Percentiles rank a stretch among this genome's conserved stretches.
Evolutionary conservation across 495 filamentous ascomycete genomes (phyloP).

Genomic region (Aspergillus leporis): DNA sequence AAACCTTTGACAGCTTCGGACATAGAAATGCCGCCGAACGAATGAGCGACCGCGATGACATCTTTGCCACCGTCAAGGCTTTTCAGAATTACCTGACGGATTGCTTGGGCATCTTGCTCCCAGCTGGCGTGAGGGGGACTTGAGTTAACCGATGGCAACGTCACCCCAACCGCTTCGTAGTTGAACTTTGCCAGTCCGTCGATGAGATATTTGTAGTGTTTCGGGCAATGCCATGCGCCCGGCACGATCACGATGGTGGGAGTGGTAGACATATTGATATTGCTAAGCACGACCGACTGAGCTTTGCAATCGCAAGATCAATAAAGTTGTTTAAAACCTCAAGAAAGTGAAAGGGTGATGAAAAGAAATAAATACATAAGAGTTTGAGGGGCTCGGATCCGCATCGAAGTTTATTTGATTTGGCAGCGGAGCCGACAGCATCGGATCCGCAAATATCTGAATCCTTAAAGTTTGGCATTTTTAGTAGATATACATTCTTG

Average conservation of each 20-base stretch:
- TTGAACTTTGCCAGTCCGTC: constrained; percentile 28
- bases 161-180: constrained; percentile 31
- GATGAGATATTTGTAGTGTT: constrained; percentile 37
- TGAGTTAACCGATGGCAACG: constrained; percentile 29
- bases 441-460: neutral
- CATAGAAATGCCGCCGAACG: constrained; percentile 39
- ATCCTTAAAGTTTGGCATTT: neutral
- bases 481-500: no score
- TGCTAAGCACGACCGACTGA: neutral
- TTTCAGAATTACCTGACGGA: constrained; percentile 27
- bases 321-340: no score
- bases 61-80: constrained; percentile 30
- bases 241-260: constrained; percentile 40
- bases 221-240: constrained; percentile 45
- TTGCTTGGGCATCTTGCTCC: constrained; percentile 29
- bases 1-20: constrained; percentile 39
- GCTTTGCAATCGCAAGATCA: neutral
- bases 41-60: constrained; percentile 39
- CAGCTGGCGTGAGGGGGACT: constrained; percentile 29
- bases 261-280: constrained; percentile 20
- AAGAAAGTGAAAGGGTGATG: neutral
- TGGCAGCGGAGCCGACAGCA: neutral
- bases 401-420: neutral
- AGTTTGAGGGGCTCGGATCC: neutral
- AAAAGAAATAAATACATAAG: neutral